Percentiles rank a stretch among this genome's conserved stretches.
These are phyloP conservation scores for Cichorium intybus DNA, from an alignment of 140 eudicot species.

Conservation along the genomic window DNA sequence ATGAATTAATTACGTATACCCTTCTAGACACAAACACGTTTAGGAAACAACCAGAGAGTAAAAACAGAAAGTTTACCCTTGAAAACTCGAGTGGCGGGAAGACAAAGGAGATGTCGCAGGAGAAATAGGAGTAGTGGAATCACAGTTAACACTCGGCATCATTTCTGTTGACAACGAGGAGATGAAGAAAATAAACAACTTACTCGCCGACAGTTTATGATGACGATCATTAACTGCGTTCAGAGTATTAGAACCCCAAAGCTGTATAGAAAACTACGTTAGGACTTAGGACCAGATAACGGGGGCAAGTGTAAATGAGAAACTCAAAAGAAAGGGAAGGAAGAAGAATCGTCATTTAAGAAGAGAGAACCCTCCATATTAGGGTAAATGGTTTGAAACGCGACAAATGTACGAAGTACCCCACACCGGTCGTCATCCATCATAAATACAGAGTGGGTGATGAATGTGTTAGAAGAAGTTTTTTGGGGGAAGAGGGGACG, in stretches of 20 bases:
- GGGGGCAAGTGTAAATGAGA: background rate
- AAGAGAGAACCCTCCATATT: constrained; percentile 22
- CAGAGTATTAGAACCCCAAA: constrained; percentile 3
- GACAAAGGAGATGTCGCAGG: constrained; percentile 19
- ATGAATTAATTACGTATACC: background rate
- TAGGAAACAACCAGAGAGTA: background rate
- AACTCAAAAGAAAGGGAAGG: background rate
- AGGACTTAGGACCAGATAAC: constrained; percentile 8
- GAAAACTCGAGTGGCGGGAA: constrained; percentile 24
- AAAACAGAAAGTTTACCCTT: constrained; percentile 9
- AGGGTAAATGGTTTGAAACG: constrained; percentile 20
- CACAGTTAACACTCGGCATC: constrained; percentile 18
- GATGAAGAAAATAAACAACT: constrained; percentile 1
- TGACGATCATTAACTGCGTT: constrained; percentile 25
- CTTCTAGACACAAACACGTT: background rate
- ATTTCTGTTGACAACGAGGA: constrained; percentile 4
- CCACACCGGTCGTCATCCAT: constrained; percentile 11
- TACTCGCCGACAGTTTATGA: constrained; percentile 29
- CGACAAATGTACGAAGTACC: constrained; percentile 20
- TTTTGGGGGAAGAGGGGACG: background rate
- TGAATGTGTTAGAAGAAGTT: constrained; percentile 1
- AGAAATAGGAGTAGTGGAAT: constrained; percentile 31
- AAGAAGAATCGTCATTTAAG: constrained; percentile 7
- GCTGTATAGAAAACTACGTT: constrained; percentile 26
- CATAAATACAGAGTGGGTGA: constrained; percentile 29